Evolutionary conservation across 2,329 filamentous ascomycete genomes (phyloP).

Genomic region (Pochonia chlamydosporia): DNA sequence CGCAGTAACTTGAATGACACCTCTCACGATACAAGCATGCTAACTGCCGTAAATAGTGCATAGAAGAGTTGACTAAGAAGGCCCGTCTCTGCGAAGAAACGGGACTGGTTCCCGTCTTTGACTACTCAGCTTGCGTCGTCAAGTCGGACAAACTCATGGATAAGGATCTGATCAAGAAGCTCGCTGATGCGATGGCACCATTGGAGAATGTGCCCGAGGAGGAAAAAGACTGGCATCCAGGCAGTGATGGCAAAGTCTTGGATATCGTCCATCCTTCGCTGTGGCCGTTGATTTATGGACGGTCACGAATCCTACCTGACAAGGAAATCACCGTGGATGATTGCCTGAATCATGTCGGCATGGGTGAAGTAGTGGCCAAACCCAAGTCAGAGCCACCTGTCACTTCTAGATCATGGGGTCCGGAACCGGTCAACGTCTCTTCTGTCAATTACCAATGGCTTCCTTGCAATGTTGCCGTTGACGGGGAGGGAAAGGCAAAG

Average conservation of each 20-base stretch:
- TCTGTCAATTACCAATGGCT: conserved; percentile 36
- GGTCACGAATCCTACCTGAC: conserved; percentile 27
- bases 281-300: conserved; percentile 52
- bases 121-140: conserved; percentile 19
- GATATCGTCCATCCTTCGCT: conserved; percentile 61
- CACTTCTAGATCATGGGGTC: conserved; percentile 17
- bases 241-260: conserved; percentile 49
- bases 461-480: conserved; percentile 41
- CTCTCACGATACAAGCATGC: no score
- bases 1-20: background rate
- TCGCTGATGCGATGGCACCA: conserved; percentile 35
- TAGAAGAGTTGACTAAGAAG: conserved; percentile 25
- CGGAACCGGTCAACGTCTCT: conserved; percentile 20
- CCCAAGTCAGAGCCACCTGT: conserved; percentile 19
- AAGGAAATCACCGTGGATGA: conserved; percentile 29
- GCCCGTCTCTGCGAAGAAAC: conserved; percentile 25
- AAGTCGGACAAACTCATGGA: conserved; percentile 29
- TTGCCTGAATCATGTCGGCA: conserved; percentile 27
- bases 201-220: conserved; percentile 48
- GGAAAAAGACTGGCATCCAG: conserved; percentile 56
- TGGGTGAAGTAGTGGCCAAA: conserved; percentile 22
- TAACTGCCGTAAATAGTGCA: conserved; percentile 9
- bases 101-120: conserved; percentile 24
- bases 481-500: conserved; percentile 25
- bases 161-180: conserved; percentile 21